A percentile compares a stretch with the other conserved stretches of the same genome.
Evolutionary conservation across 176 grass and related monocot species (phyloP).

Genomic region (Poa annua): DNA sequence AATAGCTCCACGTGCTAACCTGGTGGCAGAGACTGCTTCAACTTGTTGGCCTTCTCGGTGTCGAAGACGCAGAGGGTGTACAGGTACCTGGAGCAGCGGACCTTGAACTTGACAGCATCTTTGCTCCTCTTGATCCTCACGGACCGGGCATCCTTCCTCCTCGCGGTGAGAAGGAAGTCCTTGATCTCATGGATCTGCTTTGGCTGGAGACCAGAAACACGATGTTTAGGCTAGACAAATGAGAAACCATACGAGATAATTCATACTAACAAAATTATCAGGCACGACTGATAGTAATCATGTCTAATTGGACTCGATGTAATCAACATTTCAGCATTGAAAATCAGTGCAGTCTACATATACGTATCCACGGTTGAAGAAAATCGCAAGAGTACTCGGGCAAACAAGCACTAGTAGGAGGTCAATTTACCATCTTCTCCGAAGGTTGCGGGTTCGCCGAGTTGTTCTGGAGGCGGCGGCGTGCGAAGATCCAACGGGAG

Average conservation of each 20-base stretch:
- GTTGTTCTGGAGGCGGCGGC: slow-evolving; percentile 26
- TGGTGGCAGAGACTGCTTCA: slow-evolving; percentile 79
- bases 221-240: neutral
- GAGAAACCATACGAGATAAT: neutral
- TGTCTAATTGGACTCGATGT: too few relatives aligned
- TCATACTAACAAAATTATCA: neutral
- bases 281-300: neutral
- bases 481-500: slow-evolving; percentile 7
- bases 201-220: slow-evolving; percentile 39
- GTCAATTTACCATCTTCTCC: slow-evolving; percentile 43
- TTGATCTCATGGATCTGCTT: slow-evolving; percentile 91
- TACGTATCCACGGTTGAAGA: too few relatives aligned
- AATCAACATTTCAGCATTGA: too few relatives aligned
- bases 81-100: slow-evolving; percentile 74
- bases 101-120: slow-evolving; percentile 77
- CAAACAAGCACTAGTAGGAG: too few relatives aligned
- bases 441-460: neutral
- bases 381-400: too few relatives aligned
- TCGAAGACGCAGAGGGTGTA: slow-evolving; percentile 76
- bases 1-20: slow-evolving; percentile 34
- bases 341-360: too few relatives aligned
- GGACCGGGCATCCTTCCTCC: slow-evolving; percentile 78
- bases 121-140: slow-evolving; percentile 89
- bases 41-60: slow-evolving; percentile 73
- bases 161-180: slow-evolving; percentile 81